Base-by-base conservation (phyloP, 2,329 filamentous ascomycete genomes). In the Xylaria sp. region DNA sequence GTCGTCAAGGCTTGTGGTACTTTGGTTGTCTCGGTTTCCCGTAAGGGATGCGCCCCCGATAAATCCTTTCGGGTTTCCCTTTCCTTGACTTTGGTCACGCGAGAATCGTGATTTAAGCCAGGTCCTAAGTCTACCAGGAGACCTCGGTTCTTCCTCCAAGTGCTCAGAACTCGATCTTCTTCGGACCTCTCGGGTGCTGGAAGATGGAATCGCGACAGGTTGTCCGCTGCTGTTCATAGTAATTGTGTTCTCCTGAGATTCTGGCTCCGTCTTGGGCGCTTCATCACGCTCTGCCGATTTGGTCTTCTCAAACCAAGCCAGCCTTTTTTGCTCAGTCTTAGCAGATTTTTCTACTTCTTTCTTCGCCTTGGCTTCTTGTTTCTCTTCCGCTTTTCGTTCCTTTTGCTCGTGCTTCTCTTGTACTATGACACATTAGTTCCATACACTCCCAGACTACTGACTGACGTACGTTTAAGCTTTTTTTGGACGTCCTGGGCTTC, bases 51-150 rank as follows among this genome's bases (percentile, higher is more conserved):
- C 84, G 6, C 87, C 86, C 15, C 87, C 87, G 15, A 88, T 76
- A 70, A 89, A 88, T 28, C 81, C 78, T 65, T 78, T 80, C 57
- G 81, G 80, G n/a, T 71, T 71, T 7, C 72, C 57, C 23, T 80
- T 76, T 18, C 75, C 76, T 54, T 74, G 72, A 10, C 65, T 41
- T 54, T 70, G 70, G 1, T 82, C 77, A n/a, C 81, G 80, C 0
- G 82, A 83, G 69, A 89, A 85, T 6, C 83, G 85, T 28, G 84
- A 85, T 76, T 85, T 88, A 63, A 89, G 81, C 87, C 87, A 89
- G 48, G 81, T 83, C 72, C 84, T 88, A 52, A 87, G 83, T 39
- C 66, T 74, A 41, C 74, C 73, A 10, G 70, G 71, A 3, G 78
- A 79, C 10, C 68, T 74, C 15, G 73, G 69, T 18, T 74, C 56